Base-by-base conservation (phyloP, 306 rosid genomes). In the Sicyos edulis region DNA sequence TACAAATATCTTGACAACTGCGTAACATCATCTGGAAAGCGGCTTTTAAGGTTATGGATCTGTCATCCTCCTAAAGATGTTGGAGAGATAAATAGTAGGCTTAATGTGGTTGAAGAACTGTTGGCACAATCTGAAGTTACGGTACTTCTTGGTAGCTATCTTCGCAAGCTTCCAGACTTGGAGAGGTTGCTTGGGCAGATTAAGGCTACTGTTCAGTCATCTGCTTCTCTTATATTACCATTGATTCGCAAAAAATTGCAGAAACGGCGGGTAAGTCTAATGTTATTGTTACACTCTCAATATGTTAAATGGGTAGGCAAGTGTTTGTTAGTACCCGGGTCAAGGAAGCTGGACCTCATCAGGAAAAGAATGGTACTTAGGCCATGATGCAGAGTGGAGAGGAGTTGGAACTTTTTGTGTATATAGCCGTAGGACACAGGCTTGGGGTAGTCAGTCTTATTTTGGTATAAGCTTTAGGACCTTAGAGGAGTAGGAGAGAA, bases 11-110 rank as follows among this genome's bases (percentile, higher is more conserved):
- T 92, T 49, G 93, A 90, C 78, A 90, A 80, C 60, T 92, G 98
- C 64, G 66, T 88, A 69, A 90, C 98, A 60, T 80, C 93, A 74
- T 82, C 96, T 51, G 98, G 96, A 59, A 92, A 87, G 88, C 85
- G 96, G 70, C 87, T 90, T 78, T 78, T 92, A 47, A 86, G 96
- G 87, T 84, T 80, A 80, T 92, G 96, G 96, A 86, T 90, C 79
- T 92, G 98, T 82, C 96, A 87, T 83, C 98, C 96, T 0, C 82
- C 86, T 74, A 84, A 87, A 80, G 95, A 88, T 78, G 78, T 75
- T 56, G 91, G 84, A 68, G 87, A 71, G 70, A 90, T 92, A 63
- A 88, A 88, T 70, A 87, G 74, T 78, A 86, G 98, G 83, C 96
- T 92, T 78, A 75, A 90, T 74, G 89, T 85, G 59, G 89, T 92